A percentile compares a stretch with the other conserved stretches of the same genome.
These are phyloP conservation scores for Cyanidiococcus yangmingshanensis DNA, from an alignment of 23 red algal genomes.

Conservation along the genomic window DNA sequence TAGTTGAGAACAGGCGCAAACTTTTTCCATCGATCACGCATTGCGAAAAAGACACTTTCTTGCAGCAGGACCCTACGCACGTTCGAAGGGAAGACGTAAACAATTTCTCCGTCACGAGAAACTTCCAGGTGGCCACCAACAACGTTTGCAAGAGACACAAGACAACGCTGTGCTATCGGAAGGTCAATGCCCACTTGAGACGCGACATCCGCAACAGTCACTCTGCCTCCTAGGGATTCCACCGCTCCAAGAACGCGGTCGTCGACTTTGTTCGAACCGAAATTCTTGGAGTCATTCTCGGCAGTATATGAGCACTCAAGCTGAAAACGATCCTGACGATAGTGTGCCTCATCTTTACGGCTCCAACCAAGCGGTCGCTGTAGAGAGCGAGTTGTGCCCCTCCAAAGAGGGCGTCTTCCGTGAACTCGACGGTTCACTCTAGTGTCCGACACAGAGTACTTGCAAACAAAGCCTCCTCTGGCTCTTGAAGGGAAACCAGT, in stretches of 20 bases:
- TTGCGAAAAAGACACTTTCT: slow-evolving; percentile 26
- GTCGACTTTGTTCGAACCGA: neutral
- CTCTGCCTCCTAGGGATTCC: slow-evolving; percentile 32
- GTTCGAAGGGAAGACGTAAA: slow-evolving; percentile 58
- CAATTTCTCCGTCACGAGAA: slow-evolving; percentile 60
- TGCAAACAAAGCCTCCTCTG: no score
- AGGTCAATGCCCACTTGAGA: slow-evolving; percentile 42
- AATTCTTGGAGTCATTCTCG: neutral
- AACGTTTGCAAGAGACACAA: slow-evolving; percentile 50
- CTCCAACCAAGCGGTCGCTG: no score
- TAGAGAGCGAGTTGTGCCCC: no score
- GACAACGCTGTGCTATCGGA: slow-evolving; percentile 21
- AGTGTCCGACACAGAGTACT: no score
- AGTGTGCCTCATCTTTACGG: no score
- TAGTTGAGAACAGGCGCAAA: slow-evolving; percentile 46
- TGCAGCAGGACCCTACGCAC: slow-evolving; percentile 34
- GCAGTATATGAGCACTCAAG: no score
- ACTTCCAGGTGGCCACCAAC: slow-evolving; percentile 60
- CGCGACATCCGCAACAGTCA: slow-evolving; percentile 76
- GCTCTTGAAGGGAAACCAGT: no score
- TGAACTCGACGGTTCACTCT: no score
- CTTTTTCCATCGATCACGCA: slow-evolving; percentile 41
- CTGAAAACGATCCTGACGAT: no score
- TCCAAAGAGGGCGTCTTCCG: no score
- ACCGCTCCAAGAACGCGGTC: slow-evolving; percentile 8